Conservation (phyloP, 192 early-diverging fungal species). For the Backusella luteola region DNA sequence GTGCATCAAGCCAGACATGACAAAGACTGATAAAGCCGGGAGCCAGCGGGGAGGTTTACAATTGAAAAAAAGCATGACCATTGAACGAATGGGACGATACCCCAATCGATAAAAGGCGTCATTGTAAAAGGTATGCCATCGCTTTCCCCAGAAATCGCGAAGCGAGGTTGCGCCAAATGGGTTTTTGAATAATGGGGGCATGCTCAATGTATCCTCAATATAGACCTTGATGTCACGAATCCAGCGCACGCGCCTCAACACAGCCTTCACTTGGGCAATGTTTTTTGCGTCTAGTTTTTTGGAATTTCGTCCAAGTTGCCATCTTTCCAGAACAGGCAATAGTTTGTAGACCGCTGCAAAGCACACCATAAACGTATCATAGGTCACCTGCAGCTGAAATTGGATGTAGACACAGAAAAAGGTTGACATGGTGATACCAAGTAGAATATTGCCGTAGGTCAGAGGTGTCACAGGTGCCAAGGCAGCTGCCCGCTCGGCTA, state of each 20-base stretch:
- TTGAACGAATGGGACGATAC: not conserved
- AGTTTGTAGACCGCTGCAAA: not conserved
- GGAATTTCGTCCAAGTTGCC: not conserved
- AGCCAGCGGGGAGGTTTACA: constrained; percentile 6
- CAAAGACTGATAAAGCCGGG: constrained; percentile 16
- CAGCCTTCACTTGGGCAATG: not conserved
- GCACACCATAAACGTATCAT: not conserved
- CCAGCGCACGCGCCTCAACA: not conserved
- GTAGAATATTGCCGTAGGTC: not conserved
- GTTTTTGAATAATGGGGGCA: constrained; percentile 10
- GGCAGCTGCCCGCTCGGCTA: no score
- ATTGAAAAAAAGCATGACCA: not conserved
- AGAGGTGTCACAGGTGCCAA: not conserved
- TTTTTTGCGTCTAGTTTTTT: constrained; percentile 4
- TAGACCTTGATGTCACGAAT: not conserved
- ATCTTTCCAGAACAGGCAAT: constrained; percentile 10
- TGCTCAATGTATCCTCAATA: constrained; percentile 15
- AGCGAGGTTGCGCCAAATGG: not conserved
- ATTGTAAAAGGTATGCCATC: constrained; percentile 22
- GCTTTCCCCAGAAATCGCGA: constrained; percentile 16
- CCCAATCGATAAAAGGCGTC: constrained; percentile 19
- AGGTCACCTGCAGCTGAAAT: constrained; percentile 16
- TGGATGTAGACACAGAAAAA: constrained; percentile 18
- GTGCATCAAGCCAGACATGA: constrained; percentile 17
- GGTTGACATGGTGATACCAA: constrained; percentile 7